Conservation (phyloP, 305 asterid genomes). For the Ilex paraguariensis region DNA sequence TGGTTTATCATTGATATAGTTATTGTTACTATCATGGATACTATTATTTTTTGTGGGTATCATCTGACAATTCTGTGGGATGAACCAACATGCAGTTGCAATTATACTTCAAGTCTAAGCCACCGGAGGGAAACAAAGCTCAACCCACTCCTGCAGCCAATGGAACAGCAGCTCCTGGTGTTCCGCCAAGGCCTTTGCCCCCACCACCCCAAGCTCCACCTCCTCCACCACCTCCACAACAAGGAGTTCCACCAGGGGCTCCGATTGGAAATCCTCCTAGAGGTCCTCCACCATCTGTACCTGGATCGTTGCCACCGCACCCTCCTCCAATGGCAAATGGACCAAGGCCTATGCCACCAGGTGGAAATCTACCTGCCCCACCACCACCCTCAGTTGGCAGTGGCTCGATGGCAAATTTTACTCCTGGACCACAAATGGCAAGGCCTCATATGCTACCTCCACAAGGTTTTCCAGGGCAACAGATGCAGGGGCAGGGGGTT, state of each 20-base stretch:
- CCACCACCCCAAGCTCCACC: conserved; percentile 78
- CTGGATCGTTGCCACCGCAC: conserved; percentile 52
- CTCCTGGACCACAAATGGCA: conserved; percentile 77
- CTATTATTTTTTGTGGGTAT: not conserved
- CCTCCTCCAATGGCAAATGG: conserved; percentile 64
- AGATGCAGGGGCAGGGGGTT: conserved; percentile 55
- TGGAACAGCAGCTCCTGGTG: conserved; percentile 66
- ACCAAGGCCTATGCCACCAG: conserved; percentile 97
- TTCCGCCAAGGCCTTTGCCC: conserved; percentile 54
- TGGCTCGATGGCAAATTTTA: conserved; percentile 78
- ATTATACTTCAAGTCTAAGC: conserved; percentile 87
- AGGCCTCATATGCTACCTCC: conserved; percentile 82
- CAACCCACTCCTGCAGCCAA: conserved; percentile 54
- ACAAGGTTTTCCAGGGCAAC: conserved; percentile 62
- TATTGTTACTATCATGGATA: too few species aligned
- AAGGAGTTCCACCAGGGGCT: conserved; percentile 51
- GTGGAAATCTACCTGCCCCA: conserved; percentile 87
- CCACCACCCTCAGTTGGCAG: conserved; percentile 83
- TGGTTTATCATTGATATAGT: too few species aligned
- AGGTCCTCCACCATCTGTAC: conserved; percentile 41
- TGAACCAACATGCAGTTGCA: conserved; percentile 56
- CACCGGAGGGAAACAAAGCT: conserved; percentile 70
- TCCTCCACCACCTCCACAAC: conserved; percentile 74
- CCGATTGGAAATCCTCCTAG: conserved; percentile 44
- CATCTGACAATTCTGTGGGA: conserved; percentile 8